These are phyloP conservation scores for Betula pendula DNA, from an alignment of 306 rosid genomes.

Conservation along the genomic window DNA sequence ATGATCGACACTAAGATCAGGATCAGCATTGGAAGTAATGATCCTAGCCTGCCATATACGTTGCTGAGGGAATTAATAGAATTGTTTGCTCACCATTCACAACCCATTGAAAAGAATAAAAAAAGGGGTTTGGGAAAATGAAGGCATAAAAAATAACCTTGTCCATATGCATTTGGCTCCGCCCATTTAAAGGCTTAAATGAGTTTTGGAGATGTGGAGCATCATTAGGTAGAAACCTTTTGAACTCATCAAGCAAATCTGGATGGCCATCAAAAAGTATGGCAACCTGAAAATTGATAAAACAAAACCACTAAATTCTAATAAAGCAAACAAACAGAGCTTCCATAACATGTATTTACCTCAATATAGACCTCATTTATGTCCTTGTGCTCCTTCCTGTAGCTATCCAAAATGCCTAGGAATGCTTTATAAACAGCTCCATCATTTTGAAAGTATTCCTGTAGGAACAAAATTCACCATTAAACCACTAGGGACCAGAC, in stretches of 20 bases:
- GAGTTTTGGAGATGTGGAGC: constrained; percentile 53
- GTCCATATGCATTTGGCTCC: constrained; percentile 59
- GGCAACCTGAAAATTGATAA: constrained; percentile 59
- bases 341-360: constrained; percentile 51
- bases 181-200: constrained; percentile 62
- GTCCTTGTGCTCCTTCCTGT: constrained; percentile 94
- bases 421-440: constrained; percentile 90
- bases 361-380: constrained; percentile 83
- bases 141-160: constrained; percentile 37
- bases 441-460: constrained; percentile 84
- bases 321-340: background rate
- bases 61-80: constrained; percentile 41
- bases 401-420: constrained; percentile 91
- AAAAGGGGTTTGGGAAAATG: background rate
- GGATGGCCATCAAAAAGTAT: constrained; percentile 68
- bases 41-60: constrained; percentile 70
- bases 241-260: constrained; percentile 86
- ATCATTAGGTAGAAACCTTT: constrained; percentile 81
- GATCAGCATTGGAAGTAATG: constrained; percentile 55
- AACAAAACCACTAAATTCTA: background rate
- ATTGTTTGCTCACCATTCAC: constrained; percentile 22
- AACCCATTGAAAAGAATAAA: constrained; percentile 19
- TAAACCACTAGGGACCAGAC: constrained; percentile 16
- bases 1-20: constrained; percentile 68
- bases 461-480: constrained; percentile 32